phyloP scores from a whole-genome alignment of 139 green algal species.

The Chlorella sp. region DNA sequence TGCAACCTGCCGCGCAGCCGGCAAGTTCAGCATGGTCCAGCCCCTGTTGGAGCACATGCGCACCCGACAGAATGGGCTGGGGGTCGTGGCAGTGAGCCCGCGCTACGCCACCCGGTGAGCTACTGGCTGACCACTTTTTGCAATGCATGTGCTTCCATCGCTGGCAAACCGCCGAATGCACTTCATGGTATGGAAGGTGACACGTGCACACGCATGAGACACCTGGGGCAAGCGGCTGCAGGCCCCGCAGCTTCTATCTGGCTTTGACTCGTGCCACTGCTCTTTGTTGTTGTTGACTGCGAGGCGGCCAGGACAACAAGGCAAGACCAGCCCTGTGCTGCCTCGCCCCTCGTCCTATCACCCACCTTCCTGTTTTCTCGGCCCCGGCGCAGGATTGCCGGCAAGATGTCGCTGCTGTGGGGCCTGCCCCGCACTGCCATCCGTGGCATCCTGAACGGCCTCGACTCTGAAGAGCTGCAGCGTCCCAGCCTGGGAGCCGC shows the following conservation, averaged over 20 bases:
- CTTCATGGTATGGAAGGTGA: too few species aligned
- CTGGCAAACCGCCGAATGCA: too few species aligned
- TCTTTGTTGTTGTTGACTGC: too few species aligned
- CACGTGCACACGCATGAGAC: too few species aligned
- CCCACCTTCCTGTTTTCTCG: neutral
- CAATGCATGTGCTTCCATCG: too few species aligned
- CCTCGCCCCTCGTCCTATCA: neutral
- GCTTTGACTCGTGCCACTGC: too few species aligned
- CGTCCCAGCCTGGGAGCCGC: neutral
- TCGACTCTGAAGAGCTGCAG: slow-evolving; percentile 6
- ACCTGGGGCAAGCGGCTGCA: too few species aligned
- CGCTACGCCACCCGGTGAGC: slow-evolving; percentile 32
- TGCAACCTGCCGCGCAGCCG: too few species aligned
- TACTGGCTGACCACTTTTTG: neutral
- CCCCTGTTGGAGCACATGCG: slow-evolving; percentile 37
- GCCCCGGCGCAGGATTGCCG: slow-evolving; percentile 20
- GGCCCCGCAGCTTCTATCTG: too few species aligned
- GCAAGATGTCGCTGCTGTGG: slow-evolving; percentile 46
- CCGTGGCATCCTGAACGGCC: slow-evolving; percentile 36
- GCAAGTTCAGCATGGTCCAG: slow-evolving; percentile 46
- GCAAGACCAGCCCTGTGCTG: too few species aligned
- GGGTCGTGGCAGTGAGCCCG: slow-evolving; percentile 42
- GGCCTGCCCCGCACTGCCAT: slow-evolving; percentile 15
- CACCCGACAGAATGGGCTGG: slow-evolving; percentile 35
- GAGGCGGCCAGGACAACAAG: too few species aligned